Conservation (phyloP, 345 rosid genomes). For the Citrus trifoliata region DNA sequence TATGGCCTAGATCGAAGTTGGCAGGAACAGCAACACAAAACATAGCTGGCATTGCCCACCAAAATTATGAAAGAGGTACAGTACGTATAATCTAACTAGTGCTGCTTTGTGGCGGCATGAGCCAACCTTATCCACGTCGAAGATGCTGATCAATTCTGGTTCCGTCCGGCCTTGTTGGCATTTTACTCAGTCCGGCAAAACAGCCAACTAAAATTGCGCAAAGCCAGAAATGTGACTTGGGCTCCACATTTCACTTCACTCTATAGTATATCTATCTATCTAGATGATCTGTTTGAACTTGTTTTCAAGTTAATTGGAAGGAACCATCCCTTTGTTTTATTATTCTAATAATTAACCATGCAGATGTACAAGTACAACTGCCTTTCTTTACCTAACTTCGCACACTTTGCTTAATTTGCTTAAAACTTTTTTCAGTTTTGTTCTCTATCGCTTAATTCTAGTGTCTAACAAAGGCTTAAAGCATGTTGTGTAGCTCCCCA, state of each 20-base stretch:
- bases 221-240: not conserved
- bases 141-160: not conserved
- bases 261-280: no score
- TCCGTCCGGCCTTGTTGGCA: conserved; percentile 11
- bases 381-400: not conserved
- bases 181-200: not conserved
- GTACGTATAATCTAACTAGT: not conserved
- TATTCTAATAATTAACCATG: no score
- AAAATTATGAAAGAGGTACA: not conserved
- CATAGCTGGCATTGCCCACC: conserved; percentile 5
- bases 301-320: not conserved
- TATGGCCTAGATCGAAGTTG: not conserved
- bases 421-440: not conserved
- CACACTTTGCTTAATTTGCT: conserved; percentile 6
- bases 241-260: conserved; percentile 15
- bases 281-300: not conserved
- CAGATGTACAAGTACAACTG: no score
- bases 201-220: not conserved
- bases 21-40: not conserved
- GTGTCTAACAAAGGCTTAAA: not conserved
- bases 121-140: conserved; percentile 2
- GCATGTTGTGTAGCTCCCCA: not conserved
- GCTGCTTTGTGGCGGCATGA: not conserved
- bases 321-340: not conserved
- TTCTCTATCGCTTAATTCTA: not conserved